Conservation (phyloP, 768 basidiomycete species). For the Leccinum broughii region DNA sequence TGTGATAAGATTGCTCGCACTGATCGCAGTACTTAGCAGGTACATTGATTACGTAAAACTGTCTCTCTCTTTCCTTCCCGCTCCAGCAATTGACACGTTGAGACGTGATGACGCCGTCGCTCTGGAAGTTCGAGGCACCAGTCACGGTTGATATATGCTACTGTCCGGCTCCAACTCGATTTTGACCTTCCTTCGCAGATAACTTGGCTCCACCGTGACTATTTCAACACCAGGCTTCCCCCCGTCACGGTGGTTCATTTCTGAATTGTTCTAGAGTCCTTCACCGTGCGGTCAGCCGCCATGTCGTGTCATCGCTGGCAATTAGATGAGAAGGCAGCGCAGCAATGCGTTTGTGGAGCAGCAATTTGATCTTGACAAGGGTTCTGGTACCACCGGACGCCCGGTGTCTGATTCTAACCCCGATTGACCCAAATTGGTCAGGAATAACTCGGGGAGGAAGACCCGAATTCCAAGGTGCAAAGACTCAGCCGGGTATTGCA, state of each 20-base stretch:
- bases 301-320: not conserved
- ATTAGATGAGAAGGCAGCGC: not conserved
- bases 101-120: slow-evolving; percentile 1
- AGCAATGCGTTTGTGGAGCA: slow-evolving; percentile 2
- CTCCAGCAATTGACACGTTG: not conserved
- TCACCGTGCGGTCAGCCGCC: not conserved
- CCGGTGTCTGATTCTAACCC: not conserved
- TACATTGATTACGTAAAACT: not conserved
- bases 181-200: slow-evolving; percentile 2
- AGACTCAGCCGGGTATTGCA: slow-evolving; percentile 19
- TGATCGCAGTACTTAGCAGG: not conserved
- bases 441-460: not conserved
- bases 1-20: not conserved
- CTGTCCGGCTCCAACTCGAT: not conserved
- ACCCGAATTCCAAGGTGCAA: not conserved
- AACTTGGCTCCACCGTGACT: not conserved
- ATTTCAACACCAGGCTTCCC: not conserved
- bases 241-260: not conserved
- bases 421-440: slow-evolving; percentile 7
- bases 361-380: not conserved
- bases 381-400: slow-evolving; percentile 3
- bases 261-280: slow-evolving; percentile 4
- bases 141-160: not conserved
- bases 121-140: not conserved
- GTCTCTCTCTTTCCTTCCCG: not conserved